Base-by-base conservation (phyloP, 306 rosid species). In the Medicago arabica region DNA sequence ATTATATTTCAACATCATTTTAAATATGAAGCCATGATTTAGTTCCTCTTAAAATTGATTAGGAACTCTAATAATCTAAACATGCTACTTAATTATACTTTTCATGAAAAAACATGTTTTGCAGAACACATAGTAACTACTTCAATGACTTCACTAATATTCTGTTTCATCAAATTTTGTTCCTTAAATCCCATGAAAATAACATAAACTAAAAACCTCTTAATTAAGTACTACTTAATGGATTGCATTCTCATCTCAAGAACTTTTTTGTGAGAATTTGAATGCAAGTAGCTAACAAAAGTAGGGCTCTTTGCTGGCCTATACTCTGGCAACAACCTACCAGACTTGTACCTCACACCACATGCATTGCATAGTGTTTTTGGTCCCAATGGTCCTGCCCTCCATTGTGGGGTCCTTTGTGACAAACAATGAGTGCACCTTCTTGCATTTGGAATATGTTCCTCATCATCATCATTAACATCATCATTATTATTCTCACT, bases 321-420 rank as follows among this genome's bases (percentile, higher is more conserved):
- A 73, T 84, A 80, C 85, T 84, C 87, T 14, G 87, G 77, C 74
- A 76, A 15, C 77, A 84, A 70, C 80, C 85, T 76, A 50, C 87
- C 82, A 54, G 87, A 84, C 47, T 68, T 84, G 71, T 76, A 84
- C 77, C 87, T 68, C 77, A 84, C 85, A 9, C 82, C 82, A 68
- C 85, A 84, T 80, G 87, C 85, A 59, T 84, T 84, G 80, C 87
- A 80, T 46, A 84, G 59, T 9, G 80, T 77, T 59, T 62, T 80
- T 36, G 84, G 85, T 2, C 85, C 85, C 67, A 70, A 49, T 44
- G 87, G 87, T 17, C 84, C 82, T 59, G 68, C 82, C 77, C 87
- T 71, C 82, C 84, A 76, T 8, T 80, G 80, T 64, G 82, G 82
- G 47, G 87, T 84, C 82, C 69, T 76, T 69, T 84, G 84, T 6